Evolutionary conservation across 2,329 filamentous ascomycete species (phyloP).

Genomic region (Fusarium bulbicola): DNA sequence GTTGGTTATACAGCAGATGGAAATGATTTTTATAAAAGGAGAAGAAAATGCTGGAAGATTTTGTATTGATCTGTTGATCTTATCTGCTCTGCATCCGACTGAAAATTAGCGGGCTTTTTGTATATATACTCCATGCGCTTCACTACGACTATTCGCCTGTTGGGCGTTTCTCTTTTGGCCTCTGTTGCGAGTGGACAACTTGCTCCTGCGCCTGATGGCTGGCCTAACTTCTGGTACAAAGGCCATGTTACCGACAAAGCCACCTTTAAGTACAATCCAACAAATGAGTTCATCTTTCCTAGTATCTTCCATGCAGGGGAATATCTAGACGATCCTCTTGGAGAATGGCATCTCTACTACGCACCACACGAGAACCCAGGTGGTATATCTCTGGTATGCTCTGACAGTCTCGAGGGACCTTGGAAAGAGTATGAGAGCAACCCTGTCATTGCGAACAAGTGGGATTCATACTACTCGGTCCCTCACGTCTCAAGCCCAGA

Average conservation of each 20-base stretch:
- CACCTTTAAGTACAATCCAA: slow-evolving; percentile 37
- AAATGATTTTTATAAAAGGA: background rate
- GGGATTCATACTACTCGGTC: slow-evolving; percentile 17
- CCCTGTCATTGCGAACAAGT: slow-evolving; percentile 12
- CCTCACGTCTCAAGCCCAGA: slow-evolving; percentile 29
- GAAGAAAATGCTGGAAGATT: background rate
- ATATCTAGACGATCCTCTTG: slow-evolving; percentile 27
- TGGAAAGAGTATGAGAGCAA: slow-evolving; percentile 20
- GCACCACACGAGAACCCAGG: slow-evolving; percentile 41
- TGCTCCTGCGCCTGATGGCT: slow-evolving; percentile 20
- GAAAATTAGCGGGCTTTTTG: fast-evolving
- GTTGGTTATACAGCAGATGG: background rate
- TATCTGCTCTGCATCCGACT: background rate
- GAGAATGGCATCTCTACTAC: slow-evolving; percentile 43
- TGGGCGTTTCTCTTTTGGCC: background rate
- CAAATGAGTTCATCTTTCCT: slow-evolving; percentile 42
- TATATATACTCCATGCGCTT: background rate
- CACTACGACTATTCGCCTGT: background rate
- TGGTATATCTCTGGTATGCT: slow-evolving; percentile 36
- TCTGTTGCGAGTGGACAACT: background rate
- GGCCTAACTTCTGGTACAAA: slow-evolving; percentile 36
- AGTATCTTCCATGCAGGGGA: slow-evolving; percentile 38
- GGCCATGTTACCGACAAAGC: slow-evolving; percentile 35
- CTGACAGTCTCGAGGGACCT: slow-evolving; percentile 23
- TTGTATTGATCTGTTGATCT: background rate